Percentiles rank a stretch among this genome's conserved stretches.
Conservation (phyloP, 2,329 filamentous ascomycete genomes). For the Ascocoryne sarcoides region DNA sequence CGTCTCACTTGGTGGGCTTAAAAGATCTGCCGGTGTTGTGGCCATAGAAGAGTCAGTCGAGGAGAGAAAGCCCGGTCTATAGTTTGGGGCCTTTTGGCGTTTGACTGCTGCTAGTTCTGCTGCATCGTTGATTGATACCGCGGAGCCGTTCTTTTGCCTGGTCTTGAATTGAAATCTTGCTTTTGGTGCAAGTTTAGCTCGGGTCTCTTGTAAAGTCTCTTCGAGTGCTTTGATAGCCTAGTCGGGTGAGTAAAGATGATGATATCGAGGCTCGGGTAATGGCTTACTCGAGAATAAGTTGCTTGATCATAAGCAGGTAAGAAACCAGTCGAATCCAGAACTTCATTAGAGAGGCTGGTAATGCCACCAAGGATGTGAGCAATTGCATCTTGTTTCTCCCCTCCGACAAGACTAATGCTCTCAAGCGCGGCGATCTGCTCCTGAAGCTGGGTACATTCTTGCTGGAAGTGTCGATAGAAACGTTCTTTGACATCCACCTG, state of each 20-base stretch:
- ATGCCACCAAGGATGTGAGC: slow-evolving; percentile 76
- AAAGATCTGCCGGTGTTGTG: slow-evolving; percentile 27
- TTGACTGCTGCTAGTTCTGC: slow-evolving; percentile 43
- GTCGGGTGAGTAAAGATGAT: slow-evolving; percentile 28
- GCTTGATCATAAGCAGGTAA: slow-evolving; percentile 86
- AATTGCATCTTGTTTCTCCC: slow-evolving; percentile 71
- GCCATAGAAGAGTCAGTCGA: slow-evolving; percentile 34
- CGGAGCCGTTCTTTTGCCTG: slow-evolving; percentile 40
- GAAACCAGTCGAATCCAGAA: slow-evolving; percentile 73
- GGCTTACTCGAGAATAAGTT: slow-evolving; percentile 65
- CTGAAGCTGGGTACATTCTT: slow-evolving; percentile 61
- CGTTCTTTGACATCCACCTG: slow-evolving; percentile 54
- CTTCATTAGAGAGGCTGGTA: slow-evolving; percentile 70
- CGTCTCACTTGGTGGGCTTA: slow-evolving; percentile 19
- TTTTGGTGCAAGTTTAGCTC: slow-evolving; percentile 60
- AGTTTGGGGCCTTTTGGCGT: slow-evolving; percentile 31
- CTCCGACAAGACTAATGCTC: slow-evolving; percentile 52
- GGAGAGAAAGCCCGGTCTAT: slow-evolving; percentile 27
- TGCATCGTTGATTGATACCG: slow-evolving; percentile 47
- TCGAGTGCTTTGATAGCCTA: slow-evolving; percentile 69
- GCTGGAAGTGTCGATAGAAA: slow-evolving; percentile 79
- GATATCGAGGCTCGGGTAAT: not conserved
- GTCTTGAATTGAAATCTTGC: slow-evolving; percentile 78
- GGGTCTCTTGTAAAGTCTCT: slow-evolving; percentile 66
- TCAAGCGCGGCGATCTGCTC: slow-evolving; percentile 64